These are phyloP conservation scores for Mimosa pudica DNA, from an alignment of 306 rosid genomes.

Conservation along the genomic window DNA sequence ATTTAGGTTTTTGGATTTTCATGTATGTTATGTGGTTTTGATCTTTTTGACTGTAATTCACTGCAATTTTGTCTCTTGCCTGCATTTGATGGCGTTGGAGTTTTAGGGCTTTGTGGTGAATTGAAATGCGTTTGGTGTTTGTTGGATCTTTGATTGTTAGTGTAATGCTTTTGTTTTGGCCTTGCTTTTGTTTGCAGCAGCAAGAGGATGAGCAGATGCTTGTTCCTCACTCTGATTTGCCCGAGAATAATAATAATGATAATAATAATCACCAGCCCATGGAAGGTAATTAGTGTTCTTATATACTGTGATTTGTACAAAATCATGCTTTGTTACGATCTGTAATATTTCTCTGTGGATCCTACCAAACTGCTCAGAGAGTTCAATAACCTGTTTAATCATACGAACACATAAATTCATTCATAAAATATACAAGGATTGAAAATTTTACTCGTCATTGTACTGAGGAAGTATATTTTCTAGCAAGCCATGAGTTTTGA, in stretches of 20 bases:
- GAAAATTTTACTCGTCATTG: conserved; percentile 14
- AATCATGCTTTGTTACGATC: not conserved
- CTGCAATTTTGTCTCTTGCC: conserved; percentile 26
- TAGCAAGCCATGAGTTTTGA: conserved; percentile 13
- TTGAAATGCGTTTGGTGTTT: conserved; percentile 26
- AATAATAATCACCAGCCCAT: conserved; percentile 64
- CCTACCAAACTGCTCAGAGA: conserved; percentile 29
- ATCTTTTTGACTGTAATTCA: conserved; percentile 33
- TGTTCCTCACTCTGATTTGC: conserved; percentile 79
- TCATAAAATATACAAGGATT: not conserved
- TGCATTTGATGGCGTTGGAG: conserved; percentile 40
- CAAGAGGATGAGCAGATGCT: conserved; percentile 91
- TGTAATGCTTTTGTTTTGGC: conserved; percentile 32
- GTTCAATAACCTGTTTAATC: not conserved
- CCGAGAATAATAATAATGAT: conserved; percentile 41
- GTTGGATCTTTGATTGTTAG: conserved; percentile 44
- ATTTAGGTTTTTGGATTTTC: conserved; percentile 26
- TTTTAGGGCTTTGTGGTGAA: conserved; percentile 46
- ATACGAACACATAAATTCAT: too few relatives aligned
- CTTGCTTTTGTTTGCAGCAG: conserved; percentile 54
- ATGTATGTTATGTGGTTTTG: conserved; percentile 37
- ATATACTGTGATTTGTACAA: conserved; percentile 39
- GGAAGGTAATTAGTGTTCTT: conserved; percentile 57
- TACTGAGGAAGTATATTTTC: not conserved
- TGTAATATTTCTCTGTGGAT: conserved; percentile 14